phyloP scores from a whole-genome alignment of 371 early-diverging fungal species.

The Mortierella sp. region DNA sequence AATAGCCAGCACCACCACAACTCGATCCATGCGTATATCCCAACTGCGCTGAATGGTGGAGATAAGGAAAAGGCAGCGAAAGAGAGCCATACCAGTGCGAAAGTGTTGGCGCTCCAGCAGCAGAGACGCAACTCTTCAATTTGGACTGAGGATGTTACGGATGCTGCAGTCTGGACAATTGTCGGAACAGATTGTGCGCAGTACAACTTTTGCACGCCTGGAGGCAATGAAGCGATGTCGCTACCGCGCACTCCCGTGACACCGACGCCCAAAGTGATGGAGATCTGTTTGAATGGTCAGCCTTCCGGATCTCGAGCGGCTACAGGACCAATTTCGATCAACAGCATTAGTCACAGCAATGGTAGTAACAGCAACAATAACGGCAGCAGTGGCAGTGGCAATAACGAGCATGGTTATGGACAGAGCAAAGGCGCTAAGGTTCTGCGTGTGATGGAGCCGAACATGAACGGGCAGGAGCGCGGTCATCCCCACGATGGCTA shows the following conservation, averaged over 20 bases:
- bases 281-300: conserved; percentile 32
- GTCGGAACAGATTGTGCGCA: conserved; percentile 86
- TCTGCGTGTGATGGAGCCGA: conserved; percentile 25
- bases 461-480: conserved; percentile 4
- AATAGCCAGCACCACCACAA: conserved; percentile 23
- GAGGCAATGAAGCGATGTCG: conserved; percentile 49
- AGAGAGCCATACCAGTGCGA: conserved; percentile 12
- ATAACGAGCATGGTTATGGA: conserved; percentile 9
- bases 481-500: conserved; percentile 14
- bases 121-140: conserved; percentile 60
- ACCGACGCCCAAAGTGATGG: conserved; percentile 33
- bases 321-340: conserved; percentile 35
- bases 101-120: conserved; percentile 28
- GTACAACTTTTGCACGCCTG: conserved; percentile 79
- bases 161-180: conserved; percentile 90
- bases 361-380: conserved; percentile 12
- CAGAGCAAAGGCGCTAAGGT: conserved; percentile 22
- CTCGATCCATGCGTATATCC: conserved; percentile 27
- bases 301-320: conserved; percentile 32
- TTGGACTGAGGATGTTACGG: conserved; percentile 90
- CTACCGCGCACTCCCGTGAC: conserved; percentile 43
- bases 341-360: conserved; percentile 40
- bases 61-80: conserved; percentile 27
- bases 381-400: conserved; percentile 33
- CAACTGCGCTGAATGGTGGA: conserved; percentile 1